Conservation (phyloP, 2,329 filamentous ascomycete species). For the Cladosporium velox region DNA sequence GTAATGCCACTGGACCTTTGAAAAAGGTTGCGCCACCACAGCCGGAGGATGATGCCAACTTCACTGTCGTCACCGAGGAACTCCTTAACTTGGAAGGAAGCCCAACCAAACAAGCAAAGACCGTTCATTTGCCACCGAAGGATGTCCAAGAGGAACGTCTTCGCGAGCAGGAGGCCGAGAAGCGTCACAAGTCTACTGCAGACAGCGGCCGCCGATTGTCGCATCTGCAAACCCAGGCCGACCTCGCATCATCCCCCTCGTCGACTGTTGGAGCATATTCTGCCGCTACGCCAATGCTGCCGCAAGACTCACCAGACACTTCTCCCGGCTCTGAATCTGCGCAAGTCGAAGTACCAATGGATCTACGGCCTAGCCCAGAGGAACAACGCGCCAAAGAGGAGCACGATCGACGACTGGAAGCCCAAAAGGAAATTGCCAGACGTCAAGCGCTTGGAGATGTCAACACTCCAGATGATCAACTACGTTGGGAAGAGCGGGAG, state of each 20-base stretch:
- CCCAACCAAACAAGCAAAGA: slow-evolving; percentile 37
- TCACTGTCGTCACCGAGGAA: slow-evolving; percentile 29
- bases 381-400: slow-evolving; percentile 53
- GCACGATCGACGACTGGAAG: slow-evolving; percentile 54
- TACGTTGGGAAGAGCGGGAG: slow-evolving; percentile 52
- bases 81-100: slow-evolving; percentile 29
- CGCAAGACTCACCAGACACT: slow-evolving; percentile 47
- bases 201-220: slow-evolving; percentile 40
- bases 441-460: slow-evolving; percentile 45
- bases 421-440: slow-evolving; percentile 51
- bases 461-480: slow-evolving; percentile 60
- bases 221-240: slow-evolving; percentile 32
- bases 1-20: not conserved
- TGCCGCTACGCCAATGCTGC: slow-evolving; percentile 69
- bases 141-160: slow-evolving; percentile 53
- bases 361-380: slow-evolving; percentile 39
- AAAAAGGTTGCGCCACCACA: slow-evolving; percentile 29
- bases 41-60: slow-evolving; percentile 32
- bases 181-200: slow-evolving; percentile 39
- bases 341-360: slow-evolving; percentile 33
- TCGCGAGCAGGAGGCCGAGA: slow-evolving; percentile 44
- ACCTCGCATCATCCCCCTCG: slow-evolving; percentile 52
- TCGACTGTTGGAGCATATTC: slow-evolving; percentile 72
- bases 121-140: slow-evolving; percentile 52
- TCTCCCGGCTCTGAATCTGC: slow-evolving; percentile 37